Percentiles rank a stretch among this genome's conserved stretches.
Conservation (phyloP, 1,284 basidiomycete genomes). For the Moesziomyces parantarcticus region DNA sequence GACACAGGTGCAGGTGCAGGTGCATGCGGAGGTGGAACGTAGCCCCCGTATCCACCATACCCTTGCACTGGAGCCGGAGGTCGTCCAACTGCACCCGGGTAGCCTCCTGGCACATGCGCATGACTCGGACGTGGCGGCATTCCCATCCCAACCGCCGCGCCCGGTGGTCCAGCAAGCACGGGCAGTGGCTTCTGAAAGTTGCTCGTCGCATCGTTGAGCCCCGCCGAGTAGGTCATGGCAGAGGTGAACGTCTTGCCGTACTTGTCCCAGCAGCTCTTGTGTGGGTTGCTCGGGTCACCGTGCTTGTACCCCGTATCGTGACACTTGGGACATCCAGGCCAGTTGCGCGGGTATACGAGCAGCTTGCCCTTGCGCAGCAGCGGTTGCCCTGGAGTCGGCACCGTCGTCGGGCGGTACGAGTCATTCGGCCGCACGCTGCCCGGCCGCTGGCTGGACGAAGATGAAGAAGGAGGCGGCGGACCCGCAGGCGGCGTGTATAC, state of each 20-base stretch:
- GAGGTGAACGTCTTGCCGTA: constrained; percentile 44
- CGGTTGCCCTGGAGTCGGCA: constrained; percentile 45
- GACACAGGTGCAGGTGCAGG: constrained; percentile 11
- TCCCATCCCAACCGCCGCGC: too few relatives aligned
- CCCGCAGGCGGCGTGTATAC: constrained; percentile 21
- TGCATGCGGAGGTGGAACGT: constrained; percentile 11
- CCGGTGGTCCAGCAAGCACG: constrained; percentile 9
- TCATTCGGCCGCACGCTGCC: constrained; percentile 9
- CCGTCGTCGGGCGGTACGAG: constrained; percentile 39
- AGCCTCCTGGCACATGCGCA: constrained; percentile 30
- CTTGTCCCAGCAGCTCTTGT: constrained; percentile 50
- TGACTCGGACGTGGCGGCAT: constrained; percentile 22
- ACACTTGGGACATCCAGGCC: constrained; percentile 50
- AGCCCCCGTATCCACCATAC: constrained; percentile 16
- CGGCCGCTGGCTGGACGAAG: constrained; percentile 11
- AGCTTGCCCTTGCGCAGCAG: constrained; percentile 48
- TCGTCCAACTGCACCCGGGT: constrained; percentile 22
- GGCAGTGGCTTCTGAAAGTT: constrained; percentile 46
- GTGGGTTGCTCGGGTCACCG: constrained; percentile 48
- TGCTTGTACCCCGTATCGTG: constrained; percentile 53
- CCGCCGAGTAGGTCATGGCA: constrained; percentile 45
- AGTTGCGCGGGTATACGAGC: constrained; percentile 44
- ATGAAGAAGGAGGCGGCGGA: constrained; percentile 16
- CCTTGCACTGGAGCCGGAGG: background rate
- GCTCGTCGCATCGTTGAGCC: constrained; percentile 20